Percentiles rank a stretch among this genome's conserved stretches.
Evolutionary conservation across 371 early-diverging fungal species (phyloP).

Genomic region (Mortierella sp.): DNA sequence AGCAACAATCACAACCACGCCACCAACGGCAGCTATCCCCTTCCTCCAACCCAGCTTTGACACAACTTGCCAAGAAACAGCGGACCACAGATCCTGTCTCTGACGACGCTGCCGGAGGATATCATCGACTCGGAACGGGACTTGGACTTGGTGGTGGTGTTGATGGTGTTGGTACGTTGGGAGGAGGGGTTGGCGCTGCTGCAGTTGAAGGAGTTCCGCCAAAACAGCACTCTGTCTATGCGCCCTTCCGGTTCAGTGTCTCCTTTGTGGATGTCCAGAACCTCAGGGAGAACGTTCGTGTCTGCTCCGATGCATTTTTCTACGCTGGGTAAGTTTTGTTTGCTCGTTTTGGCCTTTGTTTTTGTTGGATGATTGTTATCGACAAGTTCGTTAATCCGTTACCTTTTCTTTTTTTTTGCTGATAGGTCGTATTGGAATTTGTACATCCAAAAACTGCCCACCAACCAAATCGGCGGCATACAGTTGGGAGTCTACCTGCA

Average conservation of each 20-base stretch:
- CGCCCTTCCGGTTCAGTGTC: constrained; percentile 73
- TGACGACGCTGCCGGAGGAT: not conserved
- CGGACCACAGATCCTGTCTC: not conserved
- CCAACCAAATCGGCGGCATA: constrained; percentile 57
- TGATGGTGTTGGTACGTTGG: not conserved
- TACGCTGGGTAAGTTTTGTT: constrained; percentile 65
- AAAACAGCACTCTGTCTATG: constrained; percentile 59
- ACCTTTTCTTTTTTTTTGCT: not conserved
- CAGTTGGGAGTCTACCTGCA: constrained; percentile 70
- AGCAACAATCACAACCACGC: not conserved
- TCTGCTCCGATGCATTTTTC: constrained; percentile 66
- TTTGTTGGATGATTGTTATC: not conserved
- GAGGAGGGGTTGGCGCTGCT: not conserved
- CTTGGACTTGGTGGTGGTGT: not conserved
- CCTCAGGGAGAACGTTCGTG: constrained; percentile 58
- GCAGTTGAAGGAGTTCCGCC: not conserved
- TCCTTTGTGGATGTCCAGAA: constrained; percentile 61
- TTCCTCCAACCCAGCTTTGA: not conserved
- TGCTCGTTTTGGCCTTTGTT: not conserved
- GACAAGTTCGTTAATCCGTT: too few relatives aligned
- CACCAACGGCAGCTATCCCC: not conserved
- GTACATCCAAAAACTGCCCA: constrained; percentile 67
- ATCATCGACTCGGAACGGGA: not conserved
- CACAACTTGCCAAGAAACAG: not conserved
- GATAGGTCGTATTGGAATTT: constrained; percentile 71